Evolutionary conservation across 2,329 filamentous ascomycete species (phyloP), one percentile per base, ranked within the genome.

Genomic region (Aschersonia sp.): DNA sequence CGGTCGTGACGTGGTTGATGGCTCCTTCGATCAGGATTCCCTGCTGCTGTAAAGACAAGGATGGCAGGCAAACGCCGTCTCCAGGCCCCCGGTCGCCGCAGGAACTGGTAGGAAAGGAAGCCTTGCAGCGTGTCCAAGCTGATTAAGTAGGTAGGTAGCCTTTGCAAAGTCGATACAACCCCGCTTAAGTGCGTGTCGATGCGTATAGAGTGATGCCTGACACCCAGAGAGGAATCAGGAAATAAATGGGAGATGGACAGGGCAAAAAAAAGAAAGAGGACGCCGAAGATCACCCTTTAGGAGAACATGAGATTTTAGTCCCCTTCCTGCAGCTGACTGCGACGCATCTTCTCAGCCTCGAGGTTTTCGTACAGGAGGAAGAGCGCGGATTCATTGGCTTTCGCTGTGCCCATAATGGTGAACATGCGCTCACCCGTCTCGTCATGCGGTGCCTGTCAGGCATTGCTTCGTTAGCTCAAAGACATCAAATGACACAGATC

Each of bases 401-500:
- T 84, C 51, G 87, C 83, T 51, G 86, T 94, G 56, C 92, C 92
- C 78, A 94, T 96, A 64, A 98, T 98, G 61, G 92, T 98, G 72
- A 98, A 98, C 92, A 98, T 98, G 60, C 92, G 84, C 76, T 98
- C 92, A 55, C 92, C 92, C 51, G 88, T 94, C 57, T 97, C 92
- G 58, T 98, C 92, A 61, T 98, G 92, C 49, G 92, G 88, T 44
- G 89, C 84, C 77, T 82, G 48, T 5, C 2, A 2, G 7, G 12
- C 12, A 31, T 29, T 5, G 5, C 7, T 29, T 20, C 38, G 29
- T 20, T 4, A 20, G 30, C 20, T 30, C 29, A 9, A 6, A 20
- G 6, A 9, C 20, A 6, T 9, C 41, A 20, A 9, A 20, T 20
- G 12, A 20, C 9, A 43, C 41, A 7, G 20, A 7, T 29, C 20